A percentile compares a stretch with the other conserved stretches of the same genome.
Conservation (phyloP, 1,284 basidiomycete genomes). For the Porogramme epimiltina region DNA sequence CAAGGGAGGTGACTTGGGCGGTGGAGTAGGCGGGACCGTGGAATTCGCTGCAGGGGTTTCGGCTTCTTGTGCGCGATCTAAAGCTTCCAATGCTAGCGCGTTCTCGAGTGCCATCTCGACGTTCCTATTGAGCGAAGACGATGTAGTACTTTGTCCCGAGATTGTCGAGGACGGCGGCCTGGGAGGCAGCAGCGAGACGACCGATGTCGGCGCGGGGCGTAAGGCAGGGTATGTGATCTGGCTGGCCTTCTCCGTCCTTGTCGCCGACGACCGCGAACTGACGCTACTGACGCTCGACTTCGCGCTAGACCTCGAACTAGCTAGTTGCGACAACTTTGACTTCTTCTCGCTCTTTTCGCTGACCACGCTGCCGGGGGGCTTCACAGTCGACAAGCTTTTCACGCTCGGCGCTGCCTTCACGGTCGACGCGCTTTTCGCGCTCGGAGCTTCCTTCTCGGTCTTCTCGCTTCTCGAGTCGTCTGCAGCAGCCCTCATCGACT, state of each 20-base stretch:
- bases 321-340: constrained; percentile 64
- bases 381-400: constrained; percentile 26
- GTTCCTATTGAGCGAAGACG: constrained; percentile 47
- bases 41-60: background rate
- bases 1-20: constrained; percentile 5
- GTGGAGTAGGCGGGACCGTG: constrained; percentile 10
- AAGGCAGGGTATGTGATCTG: constrained; percentile 67
- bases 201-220: constrained; percentile 61
- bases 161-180: constrained; percentile 15
- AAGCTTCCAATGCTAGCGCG: constrained; percentile 38
- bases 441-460: constrained; percentile 20
- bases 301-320: constrained; percentile 50
- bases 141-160: constrained; percentile 33
- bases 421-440: constrained; percentile 30
- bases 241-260: constrained; percentile 47
- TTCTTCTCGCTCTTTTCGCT: constrained; percentile 34
- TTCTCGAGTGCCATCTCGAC: constrained; percentile 63
- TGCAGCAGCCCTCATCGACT: constrained; percentile 15
- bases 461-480: constrained; percentile 25
- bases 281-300: constrained; percentile 31
- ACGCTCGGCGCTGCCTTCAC: constrained; percentile 11
- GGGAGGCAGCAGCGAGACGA: constrained; percentile 36
- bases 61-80: constrained; percentile 20
- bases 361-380: too few relatives aligned
- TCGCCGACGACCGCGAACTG: constrained; percentile 50